Evolutionary conservation across 179 eudicot genomes (phyloP).

Genomic region (Beta macrorhiza): DNA sequence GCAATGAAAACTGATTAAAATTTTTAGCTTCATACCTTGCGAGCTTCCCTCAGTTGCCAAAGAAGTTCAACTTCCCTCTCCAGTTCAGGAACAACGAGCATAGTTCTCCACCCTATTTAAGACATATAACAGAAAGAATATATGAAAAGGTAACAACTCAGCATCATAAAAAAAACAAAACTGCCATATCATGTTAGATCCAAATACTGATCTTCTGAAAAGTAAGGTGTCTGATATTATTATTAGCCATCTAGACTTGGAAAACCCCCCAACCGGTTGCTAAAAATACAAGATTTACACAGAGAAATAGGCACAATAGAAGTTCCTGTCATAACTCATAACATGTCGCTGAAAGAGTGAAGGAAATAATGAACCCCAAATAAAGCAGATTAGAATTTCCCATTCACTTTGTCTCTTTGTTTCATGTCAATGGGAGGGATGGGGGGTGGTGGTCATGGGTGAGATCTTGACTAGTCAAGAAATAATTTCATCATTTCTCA

Average conservation of each 20-base stretch:
- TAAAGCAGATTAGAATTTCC: background rate
- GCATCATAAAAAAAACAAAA: background rate
- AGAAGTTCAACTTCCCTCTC: slow-evolving; percentile 86
- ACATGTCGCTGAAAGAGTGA: background rate
- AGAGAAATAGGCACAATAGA: background rate
- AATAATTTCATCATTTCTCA: background rate
- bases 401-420: background rate
- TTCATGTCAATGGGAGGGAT: background rate
- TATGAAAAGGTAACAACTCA: background rate
- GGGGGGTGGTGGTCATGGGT: background rate
- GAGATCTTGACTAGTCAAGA: background rate
- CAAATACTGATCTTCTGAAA: background rate
- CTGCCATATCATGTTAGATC: background rate
- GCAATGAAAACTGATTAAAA: background rate
- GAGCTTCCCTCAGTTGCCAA: slow-evolving; percentile 59
- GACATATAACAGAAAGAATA: slow-evolving; percentile 1
- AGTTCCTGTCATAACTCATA: background rate
- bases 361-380: background rate
- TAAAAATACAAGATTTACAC: background rate
- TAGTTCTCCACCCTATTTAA: slow-evolving; percentile 94
- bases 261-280: background rate
- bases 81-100: slow-evolving; percentile 99
- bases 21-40: slow-evolving; percentile 55
- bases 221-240: background rate
- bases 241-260: background rate